These are phyloP conservation scores for Hypoxylon rubiginosum DNA, from an alignment of 2,329 filamentous ascomycete species.

Conservation along the genomic window DNA sequence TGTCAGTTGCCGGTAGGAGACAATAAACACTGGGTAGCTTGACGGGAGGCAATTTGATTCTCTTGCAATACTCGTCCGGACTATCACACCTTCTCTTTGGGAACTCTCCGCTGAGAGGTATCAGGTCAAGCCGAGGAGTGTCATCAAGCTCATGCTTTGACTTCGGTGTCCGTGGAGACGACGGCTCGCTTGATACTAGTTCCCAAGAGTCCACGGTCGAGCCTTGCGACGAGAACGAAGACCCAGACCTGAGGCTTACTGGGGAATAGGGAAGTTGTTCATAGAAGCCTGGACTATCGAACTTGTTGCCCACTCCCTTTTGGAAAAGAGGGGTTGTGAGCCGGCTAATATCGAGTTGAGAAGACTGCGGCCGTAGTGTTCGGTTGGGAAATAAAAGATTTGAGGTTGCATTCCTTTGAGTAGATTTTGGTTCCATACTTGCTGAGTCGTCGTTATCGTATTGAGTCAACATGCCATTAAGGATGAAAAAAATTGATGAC, in stretches of 20 bases:
- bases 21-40: slow-evolving; percentile 37
- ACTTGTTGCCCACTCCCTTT: slow-evolving; percentile 10
- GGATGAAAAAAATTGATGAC: slow-evolving; percentile 4
- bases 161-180: slow-evolving; percentile 39
- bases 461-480: slow-evolving; percentile 25
- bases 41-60: slow-evolving; percentile 22
- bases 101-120: background rate
- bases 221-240: slow-evolving; percentile 38
- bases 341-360: slow-evolving; percentile 21
- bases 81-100: slow-evolving; percentile 33
- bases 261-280: slow-evolving; percentile 35
- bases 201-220: slow-evolving; percentile 34
- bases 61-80: slow-evolving; percentile 18
- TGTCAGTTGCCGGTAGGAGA: slow-evolving; percentile 11
- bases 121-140: slow-evolving; percentile 12
- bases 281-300: background rate
- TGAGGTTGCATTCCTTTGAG: slow-evolving; percentile 11
- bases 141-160: slow-evolving; percentile 38
- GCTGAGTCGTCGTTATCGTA: slow-evolving; percentile 29
- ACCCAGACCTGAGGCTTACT: slow-evolving; percentile 36
- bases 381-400: slow-evolving; percentile 24
- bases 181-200: slow-evolving; percentile 31
- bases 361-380: slow-evolving; percentile 15
- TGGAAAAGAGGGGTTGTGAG: slow-evolving; percentile 5
- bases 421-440: slow-evolving; percentile 34